These are phyloP conservation scores for Magnaporthiopsis incrustans DNA, from an alignment of 2,329 filamentous ascomycete genomes.

Conservation along the genomic window DNA sequence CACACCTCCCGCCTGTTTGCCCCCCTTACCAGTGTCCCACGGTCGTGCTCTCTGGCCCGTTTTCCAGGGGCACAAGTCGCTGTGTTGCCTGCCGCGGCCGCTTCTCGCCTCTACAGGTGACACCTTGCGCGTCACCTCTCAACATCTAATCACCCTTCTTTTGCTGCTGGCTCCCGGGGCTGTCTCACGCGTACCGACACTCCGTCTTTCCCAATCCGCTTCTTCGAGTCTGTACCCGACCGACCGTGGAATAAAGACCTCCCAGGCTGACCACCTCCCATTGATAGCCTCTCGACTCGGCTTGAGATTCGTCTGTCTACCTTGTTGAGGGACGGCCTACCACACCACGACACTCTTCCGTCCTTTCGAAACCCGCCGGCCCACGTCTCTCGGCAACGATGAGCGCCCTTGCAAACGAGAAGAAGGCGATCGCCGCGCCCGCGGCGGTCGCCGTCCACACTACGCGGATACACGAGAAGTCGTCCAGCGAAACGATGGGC, in stretches of 20 bases:
- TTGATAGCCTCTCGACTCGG: not conserved
- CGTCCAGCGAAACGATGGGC: constrained; percentile 18
- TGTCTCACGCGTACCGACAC: not conserved
- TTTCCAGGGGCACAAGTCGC: not conserved
- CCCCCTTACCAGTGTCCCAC: not conserved
- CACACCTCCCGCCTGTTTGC: not conserved
- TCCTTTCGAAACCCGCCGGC: not conserved
- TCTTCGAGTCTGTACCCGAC: not conserved
- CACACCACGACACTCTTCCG: not conserved
- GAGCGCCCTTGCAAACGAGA: not conserved
- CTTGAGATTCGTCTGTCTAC: not conserved
- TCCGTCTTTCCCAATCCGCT: not conserved
- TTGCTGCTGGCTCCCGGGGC: not conserved
- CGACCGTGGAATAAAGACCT: not conserved
- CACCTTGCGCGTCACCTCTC: not conserved
- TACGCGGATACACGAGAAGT: constrained; percentile 13
- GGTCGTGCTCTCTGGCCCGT: not conserved
- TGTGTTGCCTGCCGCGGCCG: not conserved
- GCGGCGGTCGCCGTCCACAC: not conserved
- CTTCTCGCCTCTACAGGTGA: not conserved
- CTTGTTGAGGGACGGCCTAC: not conserved
- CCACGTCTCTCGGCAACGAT: not conserved
- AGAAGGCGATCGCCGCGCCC: constrained; percentile 1
- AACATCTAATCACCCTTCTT: not conserved
- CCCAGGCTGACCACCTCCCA: not conserved